Base-by-base conservation (phyloP, 2,329 filamentous ascomycete species). In the Pochonia chlamydosporia region DNA sequence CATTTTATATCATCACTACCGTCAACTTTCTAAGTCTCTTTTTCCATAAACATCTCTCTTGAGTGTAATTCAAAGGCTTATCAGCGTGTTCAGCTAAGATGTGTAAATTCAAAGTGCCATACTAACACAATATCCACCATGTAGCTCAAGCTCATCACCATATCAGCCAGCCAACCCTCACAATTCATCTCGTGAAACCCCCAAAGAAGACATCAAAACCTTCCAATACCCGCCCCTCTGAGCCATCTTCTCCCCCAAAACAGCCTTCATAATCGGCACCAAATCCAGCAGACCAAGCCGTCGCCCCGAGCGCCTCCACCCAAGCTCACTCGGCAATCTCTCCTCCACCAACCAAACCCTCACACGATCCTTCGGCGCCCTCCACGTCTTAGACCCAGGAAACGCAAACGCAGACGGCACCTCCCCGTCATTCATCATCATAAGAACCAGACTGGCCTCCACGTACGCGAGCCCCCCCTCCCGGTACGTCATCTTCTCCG, bases 281-380 rank as follows among this genome's bases (percentile, higher is more conserved):
- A 48, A 25, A 24, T 50, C 46, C 3, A 44, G 9, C 20, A 37
- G 6, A 11, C 28, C 18, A 11, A 50, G 16, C 14, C 20, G 28
- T 20, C 46, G 42, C 25, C 48, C 48, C 5, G 52, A 49, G 13
- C 31, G 48, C 36, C 49, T 52, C 50, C 52, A 52, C 13, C 50
- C 52, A 5, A 49, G 42, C 46, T 54, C 50, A 3, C 40, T 39
- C 4, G 52, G 52, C 11, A 53, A 42, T 16, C 52, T 42, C 31
- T 53, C 52, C 28, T 53, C 49, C 8, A 31, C 44, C 16, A 52
- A 36, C 52, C 52, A 53, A 1, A 41, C 46, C 10, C 43, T 28
- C 10, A 53, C 49, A 5, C 42, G 30, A 2, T 53, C 35, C 36
- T 53, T 53, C 1, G 44, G 49, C 1, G 42, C 47, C 5, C 5